A percentile compares a stretch with the other conserved stretches of the same genome.
Evolutionary conservation across 2,329 filamentous ascomycete species (phyloP).

Genomic region (Fusarium hostae): DNA sequence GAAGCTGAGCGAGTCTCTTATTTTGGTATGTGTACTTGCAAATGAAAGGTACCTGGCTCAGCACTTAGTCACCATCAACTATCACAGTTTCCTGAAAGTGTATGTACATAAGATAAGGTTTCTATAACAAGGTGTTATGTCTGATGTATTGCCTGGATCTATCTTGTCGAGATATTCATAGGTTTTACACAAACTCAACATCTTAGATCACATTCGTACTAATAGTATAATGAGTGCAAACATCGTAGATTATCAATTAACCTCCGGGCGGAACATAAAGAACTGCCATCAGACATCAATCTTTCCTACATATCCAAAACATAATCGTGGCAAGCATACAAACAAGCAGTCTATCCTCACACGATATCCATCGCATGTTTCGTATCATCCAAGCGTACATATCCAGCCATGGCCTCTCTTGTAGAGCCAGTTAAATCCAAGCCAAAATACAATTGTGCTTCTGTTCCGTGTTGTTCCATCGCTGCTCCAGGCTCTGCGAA

Average conservation of each 20-base stretch:
- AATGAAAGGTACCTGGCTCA: neutral
- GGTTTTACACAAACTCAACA: no score
- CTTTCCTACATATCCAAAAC: conserved; percentile 5
- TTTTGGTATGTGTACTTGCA: neutral
- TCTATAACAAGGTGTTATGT: no score
- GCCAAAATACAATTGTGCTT: conserved; percentile 24
- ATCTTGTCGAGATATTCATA: no score
- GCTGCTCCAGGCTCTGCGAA: conserved; percentile 29
- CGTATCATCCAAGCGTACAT: conserved; percentile 21
- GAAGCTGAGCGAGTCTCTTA: neutral
- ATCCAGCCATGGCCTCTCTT: conserved; percentile 16
- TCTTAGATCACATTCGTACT: neutral
- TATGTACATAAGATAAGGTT: no score
- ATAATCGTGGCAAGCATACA: conserved; percentile 6
- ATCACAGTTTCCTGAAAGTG: neutral
- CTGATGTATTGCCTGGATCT: no score
- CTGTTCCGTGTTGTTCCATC: conserved; percentile 37
- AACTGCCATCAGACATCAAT: conserved; percentile 27
- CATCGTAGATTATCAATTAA: conserved; percentile 33
- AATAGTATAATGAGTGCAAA: neutral
- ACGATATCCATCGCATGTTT: conserved; percentile 20
- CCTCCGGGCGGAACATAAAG: conserved; percentile 12
- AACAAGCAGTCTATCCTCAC: conserved; percentile 32
- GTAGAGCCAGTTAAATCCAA: conserved; percentile 5
- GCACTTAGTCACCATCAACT: neutral